These are phyloP conservation scores for Cyberlindnera sargentensis DNA, from an alignment of 805 yeast genomes.

Conservation along the genomic window DNA sequence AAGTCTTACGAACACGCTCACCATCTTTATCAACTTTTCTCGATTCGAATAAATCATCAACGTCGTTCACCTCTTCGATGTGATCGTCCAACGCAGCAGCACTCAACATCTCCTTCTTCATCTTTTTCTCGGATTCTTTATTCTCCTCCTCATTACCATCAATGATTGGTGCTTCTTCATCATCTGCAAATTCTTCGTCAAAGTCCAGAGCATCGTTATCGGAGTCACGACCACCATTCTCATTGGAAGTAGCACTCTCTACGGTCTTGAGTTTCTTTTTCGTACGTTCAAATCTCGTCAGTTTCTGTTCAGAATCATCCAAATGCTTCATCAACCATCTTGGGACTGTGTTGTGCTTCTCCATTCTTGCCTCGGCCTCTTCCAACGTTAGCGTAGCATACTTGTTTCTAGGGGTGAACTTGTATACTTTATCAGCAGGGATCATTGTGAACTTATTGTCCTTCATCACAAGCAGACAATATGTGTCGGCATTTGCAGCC, in stretches of 20 bases:
- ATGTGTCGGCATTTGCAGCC: slow-evolving; percentile 79
- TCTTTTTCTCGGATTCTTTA: slow-evolving; percentile 77
- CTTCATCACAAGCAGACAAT: slow-evolving; percentile 79
- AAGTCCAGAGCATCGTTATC: slow-evolving; percentile 90
- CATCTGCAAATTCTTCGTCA: slow-evolving; percentile 97
- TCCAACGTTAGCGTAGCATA: slow-evolving; percentile 91
- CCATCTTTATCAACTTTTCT: slow-evolving; percentile 89
- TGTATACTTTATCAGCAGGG: slow-evolving; percentile 91
- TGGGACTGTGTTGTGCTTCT: slow-evolving; percentile 65
- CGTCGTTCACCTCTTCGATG: slow-evolving; percentile 49
- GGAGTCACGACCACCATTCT: slow-evolving; percentile 47
- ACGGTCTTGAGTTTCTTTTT: slow-evolving; percentile 42
- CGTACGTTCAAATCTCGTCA: slow-evolving; percentile 45
- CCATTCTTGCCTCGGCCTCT: slow-evolving; percentile 95
- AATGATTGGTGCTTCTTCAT: slow-evolving; percentile 96
- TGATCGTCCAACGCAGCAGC: slow-evolving; percentile 67
- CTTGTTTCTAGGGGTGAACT: slow-evolving; percentile 87
- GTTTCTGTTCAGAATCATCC: slow-evolving; percentile 50
- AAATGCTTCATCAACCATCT: slow-evolving; percentile 95
- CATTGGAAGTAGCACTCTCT: slow-evolving; percentile 32
- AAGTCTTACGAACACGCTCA: slow-evolving; percentile 71
- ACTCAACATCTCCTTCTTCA: slow-evolving; percentile 76
- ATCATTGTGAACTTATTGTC: slow-evolving; percentile 70
- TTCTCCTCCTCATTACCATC: slow-evolving; percentile 95
- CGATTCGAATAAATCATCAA: slow-evolving; percentile 64